Percentiles rank a stretch among this genome's conserved stretches.
These are phyloP conservation scores for Colletotrichum tabaci DNA, from an alignment of 2,329 filamentous ascomycete genomes.

Conservation along the genomic window DNA sequence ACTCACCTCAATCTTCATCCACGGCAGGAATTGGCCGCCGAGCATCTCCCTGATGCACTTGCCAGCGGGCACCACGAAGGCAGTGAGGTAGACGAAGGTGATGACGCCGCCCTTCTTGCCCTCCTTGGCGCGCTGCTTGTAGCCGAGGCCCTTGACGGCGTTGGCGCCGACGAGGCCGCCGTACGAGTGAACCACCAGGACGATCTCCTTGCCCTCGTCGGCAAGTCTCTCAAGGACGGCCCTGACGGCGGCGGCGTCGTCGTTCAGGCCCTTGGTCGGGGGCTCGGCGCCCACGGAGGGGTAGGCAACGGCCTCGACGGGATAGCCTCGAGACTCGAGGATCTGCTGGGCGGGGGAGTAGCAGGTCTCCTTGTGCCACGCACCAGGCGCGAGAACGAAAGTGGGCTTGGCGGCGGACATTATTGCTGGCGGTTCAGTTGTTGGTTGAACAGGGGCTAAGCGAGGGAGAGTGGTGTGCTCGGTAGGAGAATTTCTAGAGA, in stretches of 20 bases:
- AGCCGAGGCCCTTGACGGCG: slow-evolving; percentile 54
- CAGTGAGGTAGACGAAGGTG: slow-evolving; percentile 53
- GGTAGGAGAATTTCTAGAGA: slow-evolving; percentile 14
- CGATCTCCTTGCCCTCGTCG: slow-evolving; percentile 55
- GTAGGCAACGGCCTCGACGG: slow-evolving; percentile 49
- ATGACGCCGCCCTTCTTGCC: slow-evolving; percentile 57
- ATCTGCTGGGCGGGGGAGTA: slow-evolving; percentile 49
- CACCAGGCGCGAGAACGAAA: slow-evolving; percentile 57
- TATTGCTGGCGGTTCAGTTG: neutral
- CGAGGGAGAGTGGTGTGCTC: slow-evolving; percentile 1
- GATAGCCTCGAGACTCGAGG: slow-evolving; percentile 51
- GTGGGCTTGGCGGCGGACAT: slow-evolving; percentile 40
- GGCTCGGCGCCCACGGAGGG: slow-evolving; percentile 52
- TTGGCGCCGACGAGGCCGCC: slow-evolving; percentile 57
- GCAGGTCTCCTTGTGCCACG: slow-evolving; percentile 53
- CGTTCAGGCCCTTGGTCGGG: slow-evolving; percentile 45
- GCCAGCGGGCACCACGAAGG: slow-evolving; percentile 50
- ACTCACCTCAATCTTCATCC: slow-evolving; percentile 48
- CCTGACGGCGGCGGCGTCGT: slow-evolving; percentile 53
- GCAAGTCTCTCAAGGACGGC: slow-evolving; percentile 47
- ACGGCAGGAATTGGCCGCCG: slow-evolving; percentile 45
- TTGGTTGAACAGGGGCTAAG: neutral
- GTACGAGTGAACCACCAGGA: slow-evolving; percentile 61
- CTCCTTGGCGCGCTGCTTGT: slow-evolving; percentile 49
- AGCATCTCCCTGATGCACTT: slow-evolving; percentile 46